A percentile compares a stretch with the other conserved stretches of the same genome.
phyloP scores from a whole-genome alignment of 441 rosid species.

The Pelargonium cotyledonis region DNA sequence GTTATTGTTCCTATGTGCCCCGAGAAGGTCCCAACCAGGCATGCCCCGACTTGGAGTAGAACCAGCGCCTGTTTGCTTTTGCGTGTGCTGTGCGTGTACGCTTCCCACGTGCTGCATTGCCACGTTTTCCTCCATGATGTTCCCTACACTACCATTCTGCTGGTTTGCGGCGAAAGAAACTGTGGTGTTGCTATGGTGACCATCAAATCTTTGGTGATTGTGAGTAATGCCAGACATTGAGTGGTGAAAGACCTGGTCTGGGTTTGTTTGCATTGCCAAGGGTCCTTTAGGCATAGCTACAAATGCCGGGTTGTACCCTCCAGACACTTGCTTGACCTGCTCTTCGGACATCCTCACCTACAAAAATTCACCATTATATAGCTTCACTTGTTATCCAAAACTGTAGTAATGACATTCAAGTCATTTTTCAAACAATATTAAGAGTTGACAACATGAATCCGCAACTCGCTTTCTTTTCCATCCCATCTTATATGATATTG shows the following conservation, averaged over 20 bases:
- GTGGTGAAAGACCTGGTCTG: neutral
- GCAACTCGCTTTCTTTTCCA: too few relatives aligned
- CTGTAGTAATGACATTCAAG: too few relatives aligned
- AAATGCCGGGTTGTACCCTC: slow-evolving; percentile 4
- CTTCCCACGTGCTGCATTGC: neutral
- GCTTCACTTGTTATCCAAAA: too few relatives aligned
- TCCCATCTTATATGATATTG: too few relatives aligned
- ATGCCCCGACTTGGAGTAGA: neutral
- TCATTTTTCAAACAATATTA: too few relatives aligned
- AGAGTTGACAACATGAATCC: too few relatives aligned
- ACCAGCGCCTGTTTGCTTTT: neutral
- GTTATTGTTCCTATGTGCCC: neutral
- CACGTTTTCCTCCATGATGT: neutral
- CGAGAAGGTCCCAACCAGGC: slow-evolving; percentile 1
- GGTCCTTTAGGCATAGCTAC: neutral
- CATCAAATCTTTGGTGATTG: neutral
- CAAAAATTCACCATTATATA: neutral
- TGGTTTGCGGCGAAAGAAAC: neutral
- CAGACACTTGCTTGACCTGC: slow-evolving; percentile 5
- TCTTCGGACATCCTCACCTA: slow-evolving; percentile 3
- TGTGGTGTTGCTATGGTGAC: neutral
- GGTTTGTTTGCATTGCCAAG: slow-evolving; percentile 1
- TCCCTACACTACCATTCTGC: neutral
- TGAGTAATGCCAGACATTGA: neutral
- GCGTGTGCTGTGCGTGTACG: neutral